These are phyloP conservation scores for Peniophora sp. DNA, from an alignment of 1,284 basidiomycete species.

Conservation along the genomic window DNA sequence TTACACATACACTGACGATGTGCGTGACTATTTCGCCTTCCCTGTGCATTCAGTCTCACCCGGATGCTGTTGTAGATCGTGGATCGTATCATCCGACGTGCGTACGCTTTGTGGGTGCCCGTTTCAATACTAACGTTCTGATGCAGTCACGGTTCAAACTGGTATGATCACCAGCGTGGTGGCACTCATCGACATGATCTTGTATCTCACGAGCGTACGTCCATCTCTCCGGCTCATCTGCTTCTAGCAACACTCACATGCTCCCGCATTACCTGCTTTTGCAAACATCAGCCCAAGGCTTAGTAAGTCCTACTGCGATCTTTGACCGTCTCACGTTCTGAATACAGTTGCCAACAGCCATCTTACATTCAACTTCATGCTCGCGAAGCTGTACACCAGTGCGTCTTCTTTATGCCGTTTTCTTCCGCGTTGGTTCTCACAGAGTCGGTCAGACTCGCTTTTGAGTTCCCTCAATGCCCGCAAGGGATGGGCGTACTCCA, in stretches of 20 bases:
- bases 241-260: neutral
- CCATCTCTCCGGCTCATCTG: neutral
- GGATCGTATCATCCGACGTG: slow-evolving; percentile 22
- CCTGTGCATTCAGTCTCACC: too few species aligned
- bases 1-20: slow-evolving; percentile 18
- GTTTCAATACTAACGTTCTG: neutral
- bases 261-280: too few species aligned
- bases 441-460: slow-evolving; percentile 27
- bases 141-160: slow-evolving; percentile 25
- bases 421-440: slow-evolving; percentile 12
- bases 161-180: slow-evolving; percentile 19
- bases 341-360: slow-evolving; percentile 2
- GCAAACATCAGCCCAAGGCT: too few species aligned
- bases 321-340: neutral
- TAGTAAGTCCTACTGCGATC: too few species aligned
- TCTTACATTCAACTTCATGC: slow-evolving; percentile 20
- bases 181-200: slow-evolving; percentile 16
- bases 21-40: neutral
- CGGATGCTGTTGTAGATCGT: slow-evolving; percentile 6
- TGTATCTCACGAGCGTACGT: slow-evolving; percentile 18
- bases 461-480: slow-evolving; percentile 25
- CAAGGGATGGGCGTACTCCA: slow-evolving; percentile 6
- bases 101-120: slow-evolving; percentile 3
- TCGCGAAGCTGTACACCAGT: slow-evolving; percentile 24
- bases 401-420: too few species aligned